Percentiles rank a stretch among this genome's conserved stretches.
phyloP scores from a whole-genome alignment of 2,329 filamentous ascomycete genomes.

The Talaromyces sp. region DNA sequence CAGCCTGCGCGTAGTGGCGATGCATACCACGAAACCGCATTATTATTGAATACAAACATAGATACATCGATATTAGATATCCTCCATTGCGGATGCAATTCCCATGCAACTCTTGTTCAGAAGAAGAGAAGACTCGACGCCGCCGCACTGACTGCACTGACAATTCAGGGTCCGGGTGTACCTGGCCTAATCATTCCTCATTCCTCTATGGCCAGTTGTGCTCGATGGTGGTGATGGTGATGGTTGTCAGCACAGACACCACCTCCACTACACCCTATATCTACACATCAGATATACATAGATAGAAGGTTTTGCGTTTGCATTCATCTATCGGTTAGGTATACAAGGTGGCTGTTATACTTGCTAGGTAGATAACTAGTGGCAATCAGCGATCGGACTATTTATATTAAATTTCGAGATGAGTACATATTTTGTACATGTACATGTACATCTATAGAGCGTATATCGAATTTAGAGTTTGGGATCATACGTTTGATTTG shows the following conservation, averaged over 20 bases:
- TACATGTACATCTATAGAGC: not conserved
- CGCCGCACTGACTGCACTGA: conserved; percentile 3
- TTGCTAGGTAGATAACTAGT: not conserved
- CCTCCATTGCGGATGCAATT: not conserved
- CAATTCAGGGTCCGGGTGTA: not conserved
- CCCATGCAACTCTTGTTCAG: not conserved
- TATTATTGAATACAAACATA: not conserved
- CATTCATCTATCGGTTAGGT: not conserved
- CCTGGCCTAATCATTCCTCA: not conserved
- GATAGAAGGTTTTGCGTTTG: not conserved
- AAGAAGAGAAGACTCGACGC: not conserved
- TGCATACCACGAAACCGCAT: not conserved
- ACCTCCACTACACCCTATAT: not conserved
- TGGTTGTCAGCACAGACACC: not conserved
- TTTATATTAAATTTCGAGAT: not conserved
- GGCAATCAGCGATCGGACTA: not conserved
- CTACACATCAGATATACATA: not conserved
- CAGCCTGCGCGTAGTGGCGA: not conserved
- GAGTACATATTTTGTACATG: not conserved
- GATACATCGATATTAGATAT: not conserved
- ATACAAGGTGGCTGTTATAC: not conserved
- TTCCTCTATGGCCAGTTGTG: not conserved
- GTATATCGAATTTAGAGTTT: not conserved
- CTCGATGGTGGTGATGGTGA: not conserved
- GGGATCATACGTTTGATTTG: not conserved